A percentile compares a stretch with the other conserved stretches of the same genome.
These are phyloP conservation scores for Arctium minus DNA, from an alignment of 129 eudicot species.

Conservation along the genomic window DNA sequence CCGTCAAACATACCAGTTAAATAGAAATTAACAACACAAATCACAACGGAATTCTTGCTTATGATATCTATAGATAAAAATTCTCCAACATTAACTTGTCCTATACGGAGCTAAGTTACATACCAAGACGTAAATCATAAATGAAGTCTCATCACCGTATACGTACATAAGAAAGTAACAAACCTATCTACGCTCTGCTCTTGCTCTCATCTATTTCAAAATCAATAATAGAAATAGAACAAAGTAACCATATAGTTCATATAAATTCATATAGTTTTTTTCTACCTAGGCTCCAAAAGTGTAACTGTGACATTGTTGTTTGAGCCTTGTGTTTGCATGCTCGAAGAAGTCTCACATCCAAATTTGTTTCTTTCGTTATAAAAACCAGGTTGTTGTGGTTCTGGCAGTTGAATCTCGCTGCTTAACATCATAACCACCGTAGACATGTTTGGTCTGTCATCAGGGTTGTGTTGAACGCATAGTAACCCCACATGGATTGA, in stretches of 20 bases:
- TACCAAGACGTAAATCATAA: no score
- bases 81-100: no score
- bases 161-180: not conserved
- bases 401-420: constrained; percentile 1
- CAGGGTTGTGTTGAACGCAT: constrained; percentile 30
- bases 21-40: no score
- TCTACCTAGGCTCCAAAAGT: constrained; percentile 13
- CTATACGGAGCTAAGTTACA: no score
- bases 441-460: constrained; percentile 28
- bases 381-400: constrained; percentile 29
- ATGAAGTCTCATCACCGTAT: not conserved
- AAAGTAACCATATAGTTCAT: not conserved
- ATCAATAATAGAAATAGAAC: not conserved
- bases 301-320: constrained; percentile 1
- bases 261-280: not conserved
- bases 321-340: not conserved
- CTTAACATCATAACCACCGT: constrained; percentile 22
- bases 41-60: no score
- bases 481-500: constrained; percentile 25
- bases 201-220: not conserved
- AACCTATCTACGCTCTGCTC: not conserved
- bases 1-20: no score
- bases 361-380: not conserved
- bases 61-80: no score
- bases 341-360: constrained; percentile 4